Evolutionary conservation across 768 basidiomycete species (phyloP).

Genomic region (Fibroporia radiculosa): DNA sequence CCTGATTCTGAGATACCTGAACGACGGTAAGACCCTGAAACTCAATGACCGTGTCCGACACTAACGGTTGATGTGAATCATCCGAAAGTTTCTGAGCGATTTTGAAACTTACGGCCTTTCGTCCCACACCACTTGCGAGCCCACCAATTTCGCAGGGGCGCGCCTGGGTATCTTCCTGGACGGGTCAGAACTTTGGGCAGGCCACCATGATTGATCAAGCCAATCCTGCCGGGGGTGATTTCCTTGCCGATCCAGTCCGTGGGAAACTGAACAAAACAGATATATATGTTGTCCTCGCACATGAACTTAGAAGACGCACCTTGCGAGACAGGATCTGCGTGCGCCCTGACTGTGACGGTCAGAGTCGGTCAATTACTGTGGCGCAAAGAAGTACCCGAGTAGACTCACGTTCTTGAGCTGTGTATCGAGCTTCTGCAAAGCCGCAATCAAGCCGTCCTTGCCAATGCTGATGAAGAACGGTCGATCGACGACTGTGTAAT

Average conservation of each 20-base stretch:
- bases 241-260: conserved; percentile 66
- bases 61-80: conserved; percentile 26
- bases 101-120: conserved; percentile 46
- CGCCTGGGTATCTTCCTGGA: conserved; percentile 72
- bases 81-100: background rate
- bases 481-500: conserved; percentile 46
- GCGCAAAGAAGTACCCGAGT: background rate
- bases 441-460: conserved; percentile 58
- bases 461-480: conserved; percentile 68
- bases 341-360: conserved; percentile 42
- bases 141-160: conserved; percentile 81
- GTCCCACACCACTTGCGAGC: conserved; percentile 67
- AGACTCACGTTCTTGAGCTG: conserved; percentile 46
- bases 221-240: conserved; percentile 63
- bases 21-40: conserved; percentile 79
- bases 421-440: conserved; percentile 60
- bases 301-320: conserved; percentile 19
- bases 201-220: conserved; percentile 78
- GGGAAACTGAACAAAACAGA: conserved; percentile 33
- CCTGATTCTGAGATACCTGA: conserved; percentile 82
- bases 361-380: conserved; percentile 1
- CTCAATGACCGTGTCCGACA: conserved; percentile 76
- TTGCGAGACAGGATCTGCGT: conserved; percentile 58
- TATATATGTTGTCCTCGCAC: background rate
- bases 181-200: conserved; percentile 66